Conservation (phyloP, 768 basidiomycete species). For the Cystobasidium ongulense region DNA sequence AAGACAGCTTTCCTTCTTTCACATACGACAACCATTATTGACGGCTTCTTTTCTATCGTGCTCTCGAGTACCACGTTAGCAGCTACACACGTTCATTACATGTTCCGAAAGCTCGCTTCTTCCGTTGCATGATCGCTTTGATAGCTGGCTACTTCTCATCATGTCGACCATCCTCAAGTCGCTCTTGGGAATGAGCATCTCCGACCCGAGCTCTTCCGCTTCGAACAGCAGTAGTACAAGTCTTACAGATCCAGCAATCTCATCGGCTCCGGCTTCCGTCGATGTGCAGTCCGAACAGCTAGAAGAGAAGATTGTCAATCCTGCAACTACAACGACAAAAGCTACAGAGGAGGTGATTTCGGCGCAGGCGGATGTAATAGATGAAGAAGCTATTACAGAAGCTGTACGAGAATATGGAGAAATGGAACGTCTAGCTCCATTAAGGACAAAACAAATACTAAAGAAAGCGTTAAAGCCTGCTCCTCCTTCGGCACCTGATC, state of each 20-base stretch:
- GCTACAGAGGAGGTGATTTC: neutral
- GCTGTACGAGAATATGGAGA: neutral
- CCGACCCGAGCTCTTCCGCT: neutral
- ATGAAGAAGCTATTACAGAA: neutral
- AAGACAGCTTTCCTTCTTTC: no score
- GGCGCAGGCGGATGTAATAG: neutral
- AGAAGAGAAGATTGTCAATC: neutral
- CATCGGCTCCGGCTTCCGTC: neutral
- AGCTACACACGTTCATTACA: neutral
- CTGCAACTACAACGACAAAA: neutral
- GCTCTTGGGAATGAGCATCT: neutral
- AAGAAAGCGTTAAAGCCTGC: neutral
- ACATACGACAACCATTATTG: no score
- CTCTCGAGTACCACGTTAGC: no score
- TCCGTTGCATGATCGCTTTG: neutral
- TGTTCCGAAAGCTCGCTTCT: no score
- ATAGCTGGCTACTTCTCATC: neutral
- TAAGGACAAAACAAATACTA: conserved; percentile 9
- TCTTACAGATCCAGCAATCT: neutral
- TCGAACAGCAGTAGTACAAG: neutral
- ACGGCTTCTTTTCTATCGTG: no score
- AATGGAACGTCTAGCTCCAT: conserved; percentile 3
- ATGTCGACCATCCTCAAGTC: neutral
- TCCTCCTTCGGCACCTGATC: neutral
- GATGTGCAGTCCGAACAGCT: neutral